Evolutionary conservation across 106 monocot species (phyloP).

Genomic region (Acorus gramineus): DNA sequence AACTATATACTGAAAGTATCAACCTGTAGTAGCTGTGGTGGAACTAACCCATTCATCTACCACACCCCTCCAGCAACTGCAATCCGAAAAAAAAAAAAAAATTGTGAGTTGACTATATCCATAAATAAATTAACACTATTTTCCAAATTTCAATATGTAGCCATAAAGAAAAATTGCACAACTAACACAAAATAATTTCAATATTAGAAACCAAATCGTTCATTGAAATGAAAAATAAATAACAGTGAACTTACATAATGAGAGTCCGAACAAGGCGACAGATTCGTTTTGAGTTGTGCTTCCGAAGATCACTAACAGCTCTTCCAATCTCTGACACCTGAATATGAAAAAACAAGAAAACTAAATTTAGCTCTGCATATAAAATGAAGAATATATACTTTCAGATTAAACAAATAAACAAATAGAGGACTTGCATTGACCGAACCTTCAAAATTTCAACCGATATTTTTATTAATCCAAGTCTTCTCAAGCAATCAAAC

Average conservation of each 20-base stretch:
- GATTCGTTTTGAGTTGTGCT: slow-evolving; percentile 11
- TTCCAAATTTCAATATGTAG: too few species aligned
- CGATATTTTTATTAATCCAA: too few species aligned
- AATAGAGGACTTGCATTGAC: too few species aligned
- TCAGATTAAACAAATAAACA: too few species aligned
- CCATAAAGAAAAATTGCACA: too few species aligned
- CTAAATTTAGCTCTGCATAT: too few species aligned
- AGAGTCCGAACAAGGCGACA: slow-evolving; percentile 7
- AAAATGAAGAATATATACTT: too few species aligned
- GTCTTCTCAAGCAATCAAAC: too few species aligned
- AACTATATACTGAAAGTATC: too few species aligned
- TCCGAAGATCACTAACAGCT: slow-evolving; percentile 11
- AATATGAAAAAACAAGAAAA: background rate
- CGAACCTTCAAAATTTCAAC: too few species aligned
- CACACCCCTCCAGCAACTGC: slow-evolving; percentile 18
- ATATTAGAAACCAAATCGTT: background rate
- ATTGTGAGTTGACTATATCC: background rate
- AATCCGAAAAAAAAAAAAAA: background rate
- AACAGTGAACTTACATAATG: slow-evolving; percentile 6
- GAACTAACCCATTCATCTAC: slow-evolving; percentile 21
- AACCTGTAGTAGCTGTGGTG: background rate
- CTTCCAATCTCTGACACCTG: slow-evolving; percentile 12
- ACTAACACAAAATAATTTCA: too few species aligned
- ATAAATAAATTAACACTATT: background rate
- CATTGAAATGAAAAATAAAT: background rate